Evolutionary conservation across 768 basidiomycete species (phyloP), one percentile per base, ranked within the genome.

Genomic region (Russula sp.): DNA sequence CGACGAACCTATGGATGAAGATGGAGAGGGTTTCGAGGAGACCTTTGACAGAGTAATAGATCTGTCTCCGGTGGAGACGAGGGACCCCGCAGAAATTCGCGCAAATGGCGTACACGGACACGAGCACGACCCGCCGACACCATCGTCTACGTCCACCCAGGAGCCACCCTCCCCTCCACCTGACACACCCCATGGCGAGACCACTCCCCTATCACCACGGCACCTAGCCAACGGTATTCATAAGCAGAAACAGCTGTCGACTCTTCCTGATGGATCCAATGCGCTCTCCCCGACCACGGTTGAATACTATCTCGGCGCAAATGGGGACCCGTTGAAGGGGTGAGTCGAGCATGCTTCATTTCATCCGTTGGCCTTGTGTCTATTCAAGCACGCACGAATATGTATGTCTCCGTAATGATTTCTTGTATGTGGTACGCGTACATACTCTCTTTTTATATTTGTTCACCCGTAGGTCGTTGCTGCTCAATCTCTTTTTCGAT

Each of bases 221-320:
- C 74, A 73, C 34, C 71, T 75, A 48, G 71, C 75, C 20, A 83
- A 85, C 65, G 84, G 83, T 47, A 79, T 79, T 61, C 69, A 75
- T 44, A 64, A 61, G 6, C 78, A 78, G 32, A 73, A 76, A 61
- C 87, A 87, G 68, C 73, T 84, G 47, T 72, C 76, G 20, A 75
- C 80, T 6, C 71, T 75, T 42, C 82, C 85, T 13, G 74, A 76
- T 55, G 84, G 83, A 34, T 85, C 87, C 65, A 79, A 75, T 58
- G 79, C 80, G 34, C 76, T 80, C 63, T 76, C 82, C 6, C 81
- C 79, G 11, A 75, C 80, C n/a, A 77, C 79, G 70, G 80, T 75
- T 35, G 87, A 89, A 69, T 86, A 85, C n/a, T 76, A 88, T 42
- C 74, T 85, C 73, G 84, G 88, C 70, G 73, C 76, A 61, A 86